Evolutionary conservation across 75 land plant genomes (phyloP).

Genomic region (Azolla pinnata): DNA sequence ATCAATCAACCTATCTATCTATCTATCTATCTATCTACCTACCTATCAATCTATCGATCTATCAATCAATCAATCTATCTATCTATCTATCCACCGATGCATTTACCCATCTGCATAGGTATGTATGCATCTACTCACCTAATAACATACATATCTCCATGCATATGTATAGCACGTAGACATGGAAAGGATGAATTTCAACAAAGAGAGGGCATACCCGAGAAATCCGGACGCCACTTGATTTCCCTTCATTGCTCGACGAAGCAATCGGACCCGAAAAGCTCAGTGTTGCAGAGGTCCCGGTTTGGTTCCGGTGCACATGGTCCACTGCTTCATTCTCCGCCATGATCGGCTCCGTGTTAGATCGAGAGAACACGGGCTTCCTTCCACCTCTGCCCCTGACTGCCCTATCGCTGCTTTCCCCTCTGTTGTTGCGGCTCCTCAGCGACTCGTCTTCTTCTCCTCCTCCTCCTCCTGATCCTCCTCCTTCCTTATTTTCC

Average conservation of each 20-base stretch:
- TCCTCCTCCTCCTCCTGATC: background rate
- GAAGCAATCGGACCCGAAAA: slow-evolving; percentile 1
- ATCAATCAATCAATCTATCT: background rate
- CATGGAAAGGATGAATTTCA: background rate
- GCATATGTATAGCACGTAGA: background rate
- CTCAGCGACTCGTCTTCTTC: background rate
- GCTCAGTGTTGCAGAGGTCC: background rate
- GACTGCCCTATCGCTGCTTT: no score
- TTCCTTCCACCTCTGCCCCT: no score
- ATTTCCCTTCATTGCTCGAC: background rate
- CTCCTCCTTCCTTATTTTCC: no score
- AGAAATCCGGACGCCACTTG: background rate
- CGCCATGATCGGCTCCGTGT: slow-evolving; percentile 1
- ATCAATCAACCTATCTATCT: background rate
- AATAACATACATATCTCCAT: background rate
- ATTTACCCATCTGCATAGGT: background rate
- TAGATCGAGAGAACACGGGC: background rate
- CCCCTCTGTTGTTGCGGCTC: background rate
- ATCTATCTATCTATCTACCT: background rate
- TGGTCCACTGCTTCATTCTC: background rate
- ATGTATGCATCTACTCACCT: background rate
- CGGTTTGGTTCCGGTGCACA: background rate
- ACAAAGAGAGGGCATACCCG: slow-evolving; percentile 1
- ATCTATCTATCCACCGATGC: background rate
- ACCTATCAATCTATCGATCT: background rate